These are phyloP conservation scores for Cicer arietinum DNA, from an alignment of 306 rosid genomes.

Conservation along the genomic window DNA sequence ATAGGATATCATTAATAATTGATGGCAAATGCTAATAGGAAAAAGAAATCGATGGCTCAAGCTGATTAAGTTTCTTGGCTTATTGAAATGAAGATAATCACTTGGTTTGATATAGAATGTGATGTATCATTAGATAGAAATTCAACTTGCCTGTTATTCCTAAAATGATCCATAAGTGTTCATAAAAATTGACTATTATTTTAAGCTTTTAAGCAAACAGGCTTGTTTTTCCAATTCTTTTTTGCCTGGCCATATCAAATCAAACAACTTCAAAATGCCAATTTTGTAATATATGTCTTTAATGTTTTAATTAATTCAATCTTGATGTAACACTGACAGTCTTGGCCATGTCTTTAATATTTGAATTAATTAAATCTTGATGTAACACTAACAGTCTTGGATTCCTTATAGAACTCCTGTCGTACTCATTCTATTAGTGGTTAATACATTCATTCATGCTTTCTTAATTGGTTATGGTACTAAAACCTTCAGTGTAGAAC, in stretches of 20 bases:
- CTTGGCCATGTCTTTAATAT: conserved; percentile 6
- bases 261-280: conserved; percentile 8
- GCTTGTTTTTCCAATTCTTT: not conserved
- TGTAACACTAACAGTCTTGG: not conserved
- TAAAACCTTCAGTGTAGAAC: too few species aligned
- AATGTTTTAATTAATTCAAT: not conserved
- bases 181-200: conserved; percentile 2
- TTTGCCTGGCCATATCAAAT: not conserved
- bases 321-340: not conserved
- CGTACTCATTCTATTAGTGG: too few species aligned
- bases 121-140: conserved; percentile 9
- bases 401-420: too few species aligned
- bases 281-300: not conserved
- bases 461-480: too few species aligned
- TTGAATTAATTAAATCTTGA: not conserved
- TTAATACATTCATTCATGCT: too few species aligned
- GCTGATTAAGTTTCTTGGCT: conserved; percentile 19
- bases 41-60: not conserved
- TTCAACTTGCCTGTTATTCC: conserved; percentile 18
- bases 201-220: not conserved
- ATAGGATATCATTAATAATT: conserved; percentile 23
- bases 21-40: not conserved
- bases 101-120: conserved; percentile 28
- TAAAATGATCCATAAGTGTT: not conserved
- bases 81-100: conserved; percentile 8